A percentile compares a stretch with the other conserved stretches of the same genome.
phyloP scores from a whole-genome alignment of 768 basidiomycete species.

The Mycena alexandri region DNA sequence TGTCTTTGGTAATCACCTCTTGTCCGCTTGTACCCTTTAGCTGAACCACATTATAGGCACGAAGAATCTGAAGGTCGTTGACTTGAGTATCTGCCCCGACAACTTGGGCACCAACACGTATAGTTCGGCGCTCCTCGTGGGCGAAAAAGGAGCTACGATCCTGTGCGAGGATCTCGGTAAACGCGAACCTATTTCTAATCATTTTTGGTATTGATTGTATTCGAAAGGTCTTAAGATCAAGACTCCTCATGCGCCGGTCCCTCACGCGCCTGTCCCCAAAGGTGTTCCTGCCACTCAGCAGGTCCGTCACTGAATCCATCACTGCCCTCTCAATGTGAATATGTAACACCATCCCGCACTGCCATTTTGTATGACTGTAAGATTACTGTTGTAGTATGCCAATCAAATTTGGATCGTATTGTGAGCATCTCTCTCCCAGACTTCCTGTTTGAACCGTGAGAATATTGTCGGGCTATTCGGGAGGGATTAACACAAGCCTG shows the following conservation, averaged over 20 bases:
- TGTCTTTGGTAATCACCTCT: conserved; percentile 58
- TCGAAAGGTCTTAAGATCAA: conserved; percentile 69
- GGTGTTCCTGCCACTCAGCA: conserved; percentile 64
- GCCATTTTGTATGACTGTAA: conserved; percentile 7
- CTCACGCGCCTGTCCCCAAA: conserved; percentile 72
- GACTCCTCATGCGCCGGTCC: conserved; percentile 75
- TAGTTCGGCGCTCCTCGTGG: conserved; percentile 76
- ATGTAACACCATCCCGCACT: not conserved
- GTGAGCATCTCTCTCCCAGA: too few species aligned
- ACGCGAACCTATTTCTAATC: too few species aligned
- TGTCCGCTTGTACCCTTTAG: not conserved
- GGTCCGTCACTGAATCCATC: conserved; percentile 49
- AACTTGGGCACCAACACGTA: conserved; percentile 82
- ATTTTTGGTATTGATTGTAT: too few species aligned
- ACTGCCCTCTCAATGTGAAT: not conserved
- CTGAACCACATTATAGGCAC: conserved; percentile 52
- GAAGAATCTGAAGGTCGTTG: conserved; percentile 74
- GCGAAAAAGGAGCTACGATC: conserved; percentile 76
- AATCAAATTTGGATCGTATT: conserved; percentile 1
- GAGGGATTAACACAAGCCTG: too few species aligned
- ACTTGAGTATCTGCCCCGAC: conserved; percentile 81
- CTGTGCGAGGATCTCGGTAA: conserved; percentile 74
- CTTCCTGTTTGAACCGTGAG: conserved; percentile 2
- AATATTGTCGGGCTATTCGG: not conserved
- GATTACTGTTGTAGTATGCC: conserved; percentile 3